Conservation (phyloP, 805 yeast species). For the Blastobotrys parvus region DNA sequence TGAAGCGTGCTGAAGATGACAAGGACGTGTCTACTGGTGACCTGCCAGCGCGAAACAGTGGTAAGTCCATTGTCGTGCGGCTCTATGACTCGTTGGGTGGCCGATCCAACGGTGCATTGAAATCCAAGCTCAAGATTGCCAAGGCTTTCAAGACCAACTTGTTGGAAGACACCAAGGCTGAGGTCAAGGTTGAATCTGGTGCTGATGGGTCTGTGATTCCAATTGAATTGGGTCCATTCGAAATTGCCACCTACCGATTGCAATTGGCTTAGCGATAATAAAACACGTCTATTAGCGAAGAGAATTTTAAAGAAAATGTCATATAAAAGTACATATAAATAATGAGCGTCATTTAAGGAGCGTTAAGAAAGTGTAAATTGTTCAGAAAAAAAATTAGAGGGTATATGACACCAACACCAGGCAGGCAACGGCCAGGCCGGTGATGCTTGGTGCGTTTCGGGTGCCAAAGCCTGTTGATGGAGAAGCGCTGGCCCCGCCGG, state of each 20-base stretch:
- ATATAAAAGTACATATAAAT: too few species aligned
- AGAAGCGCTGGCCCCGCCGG: too few species aligned
- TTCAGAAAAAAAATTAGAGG: too few species aligned
- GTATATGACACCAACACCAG: too few species aligned
- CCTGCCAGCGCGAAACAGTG: conserved; percentile 33
- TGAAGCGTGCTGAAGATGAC: conserved; percentile 86
- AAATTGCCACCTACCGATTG: conserved; percentile 56
- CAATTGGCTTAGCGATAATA: too few species aligned
- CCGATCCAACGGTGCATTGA: conserved; percentile 43
- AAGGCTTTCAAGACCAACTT: conserved; percentile 39
- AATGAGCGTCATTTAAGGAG: too few species aligned
- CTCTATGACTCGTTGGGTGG: conserved; percentile 90
- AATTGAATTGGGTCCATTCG: conserved; percentile 61
- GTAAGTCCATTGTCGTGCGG: conserved; percentile 54
- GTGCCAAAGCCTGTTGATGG: too few species aligned
- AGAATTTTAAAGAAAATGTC: too few species aligned
- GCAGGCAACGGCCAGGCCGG: too few species aligned
- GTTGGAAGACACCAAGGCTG: conserved; percentile 20
- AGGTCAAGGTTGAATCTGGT: conserved; percentile 4
- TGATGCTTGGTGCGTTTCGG: too few species aligned
- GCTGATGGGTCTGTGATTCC: conserved; percentile 23
- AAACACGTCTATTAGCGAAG: too few species aligned
- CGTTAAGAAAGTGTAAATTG: too few species aligned
- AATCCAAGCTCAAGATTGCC: conserved; percentile 41
- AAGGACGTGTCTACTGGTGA: conserved; percentile 29